Base-by-base conservation (phyloP, 306 rosid species). In the Prinsepia uniflora region DNA sequence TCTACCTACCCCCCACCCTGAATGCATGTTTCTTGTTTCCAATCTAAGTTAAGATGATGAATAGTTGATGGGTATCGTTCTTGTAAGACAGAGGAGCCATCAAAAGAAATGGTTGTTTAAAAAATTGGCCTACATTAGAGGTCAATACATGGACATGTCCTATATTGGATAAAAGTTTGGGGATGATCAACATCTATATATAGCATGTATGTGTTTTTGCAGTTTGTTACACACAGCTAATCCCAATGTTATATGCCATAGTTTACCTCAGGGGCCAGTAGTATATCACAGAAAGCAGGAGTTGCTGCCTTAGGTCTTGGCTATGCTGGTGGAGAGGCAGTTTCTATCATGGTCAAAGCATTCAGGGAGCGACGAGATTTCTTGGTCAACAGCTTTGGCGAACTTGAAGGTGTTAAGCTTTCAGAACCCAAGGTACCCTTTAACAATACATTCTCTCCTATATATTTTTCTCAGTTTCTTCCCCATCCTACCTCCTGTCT, bases 271-370 rank as follows among this genome's bases (percentile, higher is more conserved):
- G 96, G 96, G 70, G 91, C 99, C 60, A 72, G 96, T 86, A 95
- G 99, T 48, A 86, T 95, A 82, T 63, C 96, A 72, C 99, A 95
- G 83, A 95, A 95, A 80, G 99, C 99, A 19, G 99, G 39, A 36
- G 92, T 95, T 43, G 96, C 99, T 60, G 99, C 99, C 46, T 72
- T 95, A 67, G 99, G 97, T 71, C 81, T 95, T 52, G 99, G 99
- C 68, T 84, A 86, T 76, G 96, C 92, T 66, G 99, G 99, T 68
- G 99, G 99, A n/a, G 96, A 89, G 85, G 82, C 81, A 48, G 96
- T 89, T 74, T 62, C 91, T 48, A 70, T 42, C 19, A 95, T 95
- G 99, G 97, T 89, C 72, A 95, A 87, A 81, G 97, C 97, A 24
- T 95, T 95, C 86, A 76, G 83, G 62, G 96, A 95, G 74, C 85